Evolutionary conservation across 345 rosid species (phyloP).

Genomic region (Camelina hispida): DNA sequence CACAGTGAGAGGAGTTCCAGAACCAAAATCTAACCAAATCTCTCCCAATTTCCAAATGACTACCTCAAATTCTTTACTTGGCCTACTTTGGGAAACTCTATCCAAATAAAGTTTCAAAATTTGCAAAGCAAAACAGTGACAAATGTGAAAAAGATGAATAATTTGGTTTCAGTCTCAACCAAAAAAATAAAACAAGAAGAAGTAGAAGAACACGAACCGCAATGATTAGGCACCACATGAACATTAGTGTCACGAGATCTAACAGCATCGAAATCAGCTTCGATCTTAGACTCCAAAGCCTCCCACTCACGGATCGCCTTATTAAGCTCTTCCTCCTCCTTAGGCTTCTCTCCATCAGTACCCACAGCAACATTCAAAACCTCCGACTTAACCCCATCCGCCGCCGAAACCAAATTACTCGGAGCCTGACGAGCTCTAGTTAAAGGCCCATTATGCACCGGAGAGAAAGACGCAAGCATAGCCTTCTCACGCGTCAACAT

Average conservation of each 20-base stretch:
- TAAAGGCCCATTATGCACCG: conserved; percentile 86
- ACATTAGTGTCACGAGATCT: conserved; percentile 76
- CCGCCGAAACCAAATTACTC: conserved; percentile 42
- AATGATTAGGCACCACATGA: conserved; percentile 90
- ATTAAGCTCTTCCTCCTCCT: conserved; percentile 54
- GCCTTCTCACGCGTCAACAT: conserved; percentile 80
- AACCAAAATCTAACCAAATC: conserved; percentile 2
- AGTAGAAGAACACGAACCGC: conserved; percentile 67
- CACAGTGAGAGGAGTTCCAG: background rate
- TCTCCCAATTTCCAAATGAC: background rate
- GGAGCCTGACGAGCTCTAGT: conserved; percentile 95
- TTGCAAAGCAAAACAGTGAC: conserved; percentile 27
- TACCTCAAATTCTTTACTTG: conserved; percentile 13
- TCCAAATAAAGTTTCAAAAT: background rate
- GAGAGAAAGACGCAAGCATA: conserved; percentile 54
- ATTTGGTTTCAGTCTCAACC: background rate
- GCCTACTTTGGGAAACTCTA: conserved; percentile 24
- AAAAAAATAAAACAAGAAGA: background rate
- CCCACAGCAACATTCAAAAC: conserved; percentile 28
- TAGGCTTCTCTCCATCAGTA: conserved; percentile 40
- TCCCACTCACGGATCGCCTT: conserved; percentile 68
- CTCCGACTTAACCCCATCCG: conserved; percentile 42
- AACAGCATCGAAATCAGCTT: conserved; percentile 78
- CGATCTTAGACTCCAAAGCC: conserved; percentile 76
- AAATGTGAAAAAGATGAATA: background rate